These are phyloP conservation scores for Calonectria fujianensis DNA, from an alignment of 2,329 filamentous ascomycete genomes.

Conservation along the genomic window DNA sequence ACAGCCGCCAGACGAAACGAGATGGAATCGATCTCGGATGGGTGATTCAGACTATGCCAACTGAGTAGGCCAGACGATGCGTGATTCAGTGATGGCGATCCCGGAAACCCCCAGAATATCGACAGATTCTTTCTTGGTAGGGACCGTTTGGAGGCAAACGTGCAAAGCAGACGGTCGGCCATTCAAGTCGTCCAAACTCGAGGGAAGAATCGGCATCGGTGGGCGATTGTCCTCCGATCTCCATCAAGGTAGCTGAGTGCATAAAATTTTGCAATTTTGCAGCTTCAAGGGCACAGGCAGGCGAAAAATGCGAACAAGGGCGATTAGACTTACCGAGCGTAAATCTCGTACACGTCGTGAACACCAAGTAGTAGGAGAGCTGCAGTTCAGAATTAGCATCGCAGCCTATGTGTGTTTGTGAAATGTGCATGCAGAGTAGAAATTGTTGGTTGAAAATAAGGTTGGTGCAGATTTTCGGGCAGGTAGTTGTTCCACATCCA, in stretches of 20 bases:
- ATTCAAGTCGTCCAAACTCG: background rate
- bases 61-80: background rate
- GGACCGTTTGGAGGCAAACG: too few species aligned
- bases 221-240: background rate
- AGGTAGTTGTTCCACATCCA: conserved; percentile 33
- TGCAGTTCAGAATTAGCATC: conserved; percentile 45
- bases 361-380: conserved; percentile 54
- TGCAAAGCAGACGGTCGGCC: too few species aligned
- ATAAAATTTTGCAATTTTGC: background rate
- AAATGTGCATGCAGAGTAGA: conserved; percentile 5
- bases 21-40: too few species aligned
- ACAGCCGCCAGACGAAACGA: background rate
- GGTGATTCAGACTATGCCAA: background rate
- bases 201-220: background rate
- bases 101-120: background rate
- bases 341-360: conserved; percentile 56
- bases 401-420: conserved; percentile 6
- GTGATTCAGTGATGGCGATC: conserved; percentile 5
- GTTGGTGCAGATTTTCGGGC: conserved; percentile 35
- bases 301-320: background rate
- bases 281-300: background rate
- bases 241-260: background rate
- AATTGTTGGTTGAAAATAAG: conserved; percentile 34
- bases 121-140: too few species aligned
- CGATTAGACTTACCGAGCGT: conserved; percentile 52